These are phyloP conservation scores for Neurospora sp. DNA, from an alignment of 495 filamentous ascomycete genomes.

Conservation along the genomic window DNA sequence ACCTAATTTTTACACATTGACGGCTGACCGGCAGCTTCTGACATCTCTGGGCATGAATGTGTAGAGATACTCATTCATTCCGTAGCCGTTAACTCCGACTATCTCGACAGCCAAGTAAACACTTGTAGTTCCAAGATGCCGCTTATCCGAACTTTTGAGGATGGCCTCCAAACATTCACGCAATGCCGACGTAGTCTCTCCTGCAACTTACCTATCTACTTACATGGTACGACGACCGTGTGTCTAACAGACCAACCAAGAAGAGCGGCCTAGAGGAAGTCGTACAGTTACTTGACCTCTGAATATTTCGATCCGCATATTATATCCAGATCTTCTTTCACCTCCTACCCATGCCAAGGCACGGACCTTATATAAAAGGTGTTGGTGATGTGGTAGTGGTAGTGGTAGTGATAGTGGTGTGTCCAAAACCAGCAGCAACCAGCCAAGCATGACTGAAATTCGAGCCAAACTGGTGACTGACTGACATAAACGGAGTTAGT, in stretches of 20 bases:
- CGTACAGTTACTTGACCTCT: background rate
- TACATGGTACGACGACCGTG: background rate
- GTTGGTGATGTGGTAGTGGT: background rate
- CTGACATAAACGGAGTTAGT: background rate
- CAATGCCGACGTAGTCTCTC: background rate
- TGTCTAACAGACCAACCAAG: background rate
- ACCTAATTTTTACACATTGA: background rate
- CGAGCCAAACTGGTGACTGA: background rate
- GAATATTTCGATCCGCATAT: background rate
- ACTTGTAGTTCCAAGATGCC: background rate
- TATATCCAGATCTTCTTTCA: background rate
- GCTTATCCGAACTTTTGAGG: background rate
- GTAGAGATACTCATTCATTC: background rate
- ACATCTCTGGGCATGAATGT: background rate
- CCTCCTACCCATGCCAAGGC: background rate
- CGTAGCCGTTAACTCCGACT: background rate
- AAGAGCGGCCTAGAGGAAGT: background rate
- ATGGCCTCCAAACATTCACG: background rate
- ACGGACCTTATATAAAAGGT: background rate
- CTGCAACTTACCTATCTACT: background rate
- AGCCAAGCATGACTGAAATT: background rate
- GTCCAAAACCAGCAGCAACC: background rate
- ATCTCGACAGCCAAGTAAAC: background rate
- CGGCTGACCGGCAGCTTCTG: background rate
- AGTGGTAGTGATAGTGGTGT: background rate